phyloP scores from a whole-genome alignment of 139 green algal genomes.

The Gonium pectorale region DNA sequence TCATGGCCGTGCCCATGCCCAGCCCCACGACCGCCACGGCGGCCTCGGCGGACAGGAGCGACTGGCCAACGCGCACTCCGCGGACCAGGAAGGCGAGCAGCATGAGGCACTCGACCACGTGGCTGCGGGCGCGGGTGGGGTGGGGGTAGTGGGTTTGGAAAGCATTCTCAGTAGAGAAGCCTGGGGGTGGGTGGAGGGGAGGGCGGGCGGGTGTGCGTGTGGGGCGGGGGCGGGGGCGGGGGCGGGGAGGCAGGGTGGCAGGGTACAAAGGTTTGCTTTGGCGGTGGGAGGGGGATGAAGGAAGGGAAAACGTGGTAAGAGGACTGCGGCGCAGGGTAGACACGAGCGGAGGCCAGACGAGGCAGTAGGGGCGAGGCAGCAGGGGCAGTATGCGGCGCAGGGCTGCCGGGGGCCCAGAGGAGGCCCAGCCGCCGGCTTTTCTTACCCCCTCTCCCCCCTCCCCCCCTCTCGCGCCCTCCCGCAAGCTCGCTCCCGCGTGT shows the following conservation, averaged over 20 bases:
- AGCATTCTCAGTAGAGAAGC: background rate
- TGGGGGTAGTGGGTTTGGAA: no score
- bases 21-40: background rate
- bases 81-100: background rate
- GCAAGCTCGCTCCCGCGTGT: no score
- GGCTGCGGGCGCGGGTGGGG: background rate
- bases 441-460: background rate
- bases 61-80: background rate
- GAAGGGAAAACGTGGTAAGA: background rate
- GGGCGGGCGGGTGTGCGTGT: no score
- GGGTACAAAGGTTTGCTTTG: background rate
- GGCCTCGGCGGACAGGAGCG: background rate
- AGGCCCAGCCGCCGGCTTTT: background rate
- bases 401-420: no score
- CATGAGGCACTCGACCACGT: constrained; percentile 17
- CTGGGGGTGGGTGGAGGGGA: no score
- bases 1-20: background rate
- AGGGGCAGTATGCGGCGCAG: no score
- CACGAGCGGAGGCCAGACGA: background rate
- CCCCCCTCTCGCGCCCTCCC: no score
- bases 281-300: background rate
- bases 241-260: no score
- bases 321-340: background rate
- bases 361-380: background rate
- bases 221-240: no score